Evolutionary conservation across 129 eudicot species (phyloP).

Genomic region (Gnaphalium uliginosum): DNA sequence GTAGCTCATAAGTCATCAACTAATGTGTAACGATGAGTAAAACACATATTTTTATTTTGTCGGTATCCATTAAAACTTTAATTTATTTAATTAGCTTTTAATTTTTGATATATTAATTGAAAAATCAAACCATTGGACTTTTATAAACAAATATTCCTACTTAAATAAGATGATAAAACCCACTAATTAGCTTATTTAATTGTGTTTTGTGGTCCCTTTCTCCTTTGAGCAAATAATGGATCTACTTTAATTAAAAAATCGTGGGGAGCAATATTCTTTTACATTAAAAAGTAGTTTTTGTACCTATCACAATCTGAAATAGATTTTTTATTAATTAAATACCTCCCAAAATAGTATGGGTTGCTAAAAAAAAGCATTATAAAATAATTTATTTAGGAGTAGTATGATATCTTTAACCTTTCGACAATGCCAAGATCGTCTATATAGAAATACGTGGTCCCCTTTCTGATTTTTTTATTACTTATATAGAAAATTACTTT

Average conservation of each 20-base stretch:
- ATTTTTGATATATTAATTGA: no score
- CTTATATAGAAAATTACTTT: no score
- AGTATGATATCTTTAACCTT: neutral
- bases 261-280: slow-evolving; percentile 4
- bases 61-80: neutral
- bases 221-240: slow-evolving; percentile 39
- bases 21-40: no score
- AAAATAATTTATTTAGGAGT: neutral
- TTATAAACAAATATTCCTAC: neutral
- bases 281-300: neutral
- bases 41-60: no score
- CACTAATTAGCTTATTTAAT: neutral
- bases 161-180: neutral
- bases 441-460: slow-evolving; percentile 8
- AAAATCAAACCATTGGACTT: neutral
- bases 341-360: slow-evolving; percentile 33
- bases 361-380: slow-evolving; percentile 9
- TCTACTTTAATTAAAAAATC: slow-evolving; percentile 31
- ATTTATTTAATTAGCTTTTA: no score
- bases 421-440: slow-evolving; percentile 13
- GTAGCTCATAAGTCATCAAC: no score
- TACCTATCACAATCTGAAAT: slow-evolving; percentile 6
- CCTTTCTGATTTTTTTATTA: neutral
- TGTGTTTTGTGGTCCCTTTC: slow-evolving; percentile 25
- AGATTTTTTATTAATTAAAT: slow-evolving; percentile 9